Base-by-base conservation (phyloP, 2,329 filamentous ascomycete species). In the Aspergillus arachidicola region DNA sequence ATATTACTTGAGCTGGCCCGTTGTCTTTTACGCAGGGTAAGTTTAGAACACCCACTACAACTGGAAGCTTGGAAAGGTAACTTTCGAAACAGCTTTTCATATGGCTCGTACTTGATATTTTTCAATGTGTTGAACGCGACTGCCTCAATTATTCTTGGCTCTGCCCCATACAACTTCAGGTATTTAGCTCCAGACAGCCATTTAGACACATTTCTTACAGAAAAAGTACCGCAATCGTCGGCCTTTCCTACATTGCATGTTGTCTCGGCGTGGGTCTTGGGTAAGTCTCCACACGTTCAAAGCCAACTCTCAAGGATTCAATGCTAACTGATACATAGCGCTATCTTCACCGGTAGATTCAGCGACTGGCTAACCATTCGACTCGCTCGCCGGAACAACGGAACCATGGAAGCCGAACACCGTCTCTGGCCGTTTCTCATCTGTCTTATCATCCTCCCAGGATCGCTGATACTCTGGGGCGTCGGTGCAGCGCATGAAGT, bases 111-210 rank as follows among this genome's bases (percentile, higher is more conserved):
- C 38, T 69, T 79, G 19, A 71, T 79, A 0, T 73, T 76, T 65
- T 80, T 79, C 67, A 80, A 79, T 60, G 76, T 80, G 32, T 59
- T 80, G 23, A 80, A 80, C 36, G 78, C 69, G 16, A 80, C 78
- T 0, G 68, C 77, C 1, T 78, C 77, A 0, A 71, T 79, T 6
- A 75, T 80, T 57, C 66, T 80, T 3, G 70, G 75, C 7, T 69
- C 66, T 7, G 60, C 69, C 7, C 78, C 78, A 0, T 80, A 80
- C 56, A 75, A 77, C 58, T 80, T 80, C 50, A 66, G 73, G 75
- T 77, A 64, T 3, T 12, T 7, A 30, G 4, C 7, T 5, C 6
- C 11, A 9, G 14, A 5, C n/a, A n/a, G 14, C 12, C 30, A 19
- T 21, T 16, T 30, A 3, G 41, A 2, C 19, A 46, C 4, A 3